Conservation (phyloP, 139 green algal genomes). For the Monoraphidium neglectum region DNA sequence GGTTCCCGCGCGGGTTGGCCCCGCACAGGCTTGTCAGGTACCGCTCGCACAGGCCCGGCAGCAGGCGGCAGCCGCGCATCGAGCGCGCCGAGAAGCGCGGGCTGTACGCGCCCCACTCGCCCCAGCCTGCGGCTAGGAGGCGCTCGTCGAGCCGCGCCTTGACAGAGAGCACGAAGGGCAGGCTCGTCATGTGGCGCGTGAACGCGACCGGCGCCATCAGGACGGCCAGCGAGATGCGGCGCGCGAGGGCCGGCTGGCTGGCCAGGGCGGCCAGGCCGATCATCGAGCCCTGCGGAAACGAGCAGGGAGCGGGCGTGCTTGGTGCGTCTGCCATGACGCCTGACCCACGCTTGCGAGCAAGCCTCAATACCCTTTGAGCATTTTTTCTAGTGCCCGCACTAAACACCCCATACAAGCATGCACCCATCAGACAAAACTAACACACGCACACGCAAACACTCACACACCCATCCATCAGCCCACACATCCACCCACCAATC, state of each 20-base stretch:
- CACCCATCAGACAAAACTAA: too few relatives aligned
- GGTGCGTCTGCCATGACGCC: neutral
- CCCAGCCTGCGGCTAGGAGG: neutral
- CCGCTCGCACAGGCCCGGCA: slow-evolving; percentile 42
- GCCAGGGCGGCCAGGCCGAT: slow-evolving; percentile 58
- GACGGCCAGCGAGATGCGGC: slow-evolving; percentile 23
- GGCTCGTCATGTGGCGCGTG: slow-evolving; percentile 32
- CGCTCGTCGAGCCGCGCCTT: slow-evolving; percentile 4
- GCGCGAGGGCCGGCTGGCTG: slow-evolving; percentile 11
- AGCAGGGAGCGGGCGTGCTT: neutral
- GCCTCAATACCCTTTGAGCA: too few relatives aligned
- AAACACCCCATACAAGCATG: too few relatives aligned
- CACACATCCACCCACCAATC: too few relatives aligned
- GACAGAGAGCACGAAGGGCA: slow-evolving; percentile 23
- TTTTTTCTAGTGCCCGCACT: too few relatives aligned
- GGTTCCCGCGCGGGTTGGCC: slow-evolving; percentile 52
- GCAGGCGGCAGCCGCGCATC: slow-evolving; percentile 7
- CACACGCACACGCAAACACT: too few relatives aligned
- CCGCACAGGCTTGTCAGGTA: slow-evolving; percentile 56
- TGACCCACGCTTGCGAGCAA: too few relatives aligned
- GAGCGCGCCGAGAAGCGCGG: slow-evolving; percentile 2
- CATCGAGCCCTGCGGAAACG: slow-evolving; percentile 59
- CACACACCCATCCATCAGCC: too few relatives aligned
- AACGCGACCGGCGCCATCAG: slow-evolving; percentile 46
- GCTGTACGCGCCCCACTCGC: slow-evolving; percentile 21